Percentiles rank a stretch among this genome's conserved stretches.
Conservation (phyloP, 352 stramenopile genomes). For the Globisporangium uncinulatum region DNA sequence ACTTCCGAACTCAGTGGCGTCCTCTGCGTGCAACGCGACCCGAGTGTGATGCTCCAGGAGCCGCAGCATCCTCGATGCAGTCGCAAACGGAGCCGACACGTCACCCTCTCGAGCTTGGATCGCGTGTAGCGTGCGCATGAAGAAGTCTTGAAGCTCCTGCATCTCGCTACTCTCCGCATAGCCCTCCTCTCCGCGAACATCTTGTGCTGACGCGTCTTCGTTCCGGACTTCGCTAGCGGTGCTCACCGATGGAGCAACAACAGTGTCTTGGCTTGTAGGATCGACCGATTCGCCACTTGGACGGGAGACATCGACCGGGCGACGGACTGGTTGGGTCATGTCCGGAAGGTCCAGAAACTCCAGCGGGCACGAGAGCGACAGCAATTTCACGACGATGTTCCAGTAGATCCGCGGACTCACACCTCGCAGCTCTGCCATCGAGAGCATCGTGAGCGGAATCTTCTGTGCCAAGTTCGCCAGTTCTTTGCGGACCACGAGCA, state of each 20-base stretch:
- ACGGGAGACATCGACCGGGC: not conserved
- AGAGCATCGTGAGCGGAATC: conserved; percentile 30
- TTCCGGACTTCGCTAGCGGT: not conserved
- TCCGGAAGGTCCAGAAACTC: conserved; percentile 41
- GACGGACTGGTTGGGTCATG: conserved; percentile 3
- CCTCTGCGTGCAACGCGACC: not conserved
- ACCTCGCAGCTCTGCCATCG: conserved; percentile 26
- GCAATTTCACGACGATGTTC: conserved; percentile 52
- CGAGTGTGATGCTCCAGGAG: conserved; percentile 3
- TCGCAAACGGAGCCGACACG: not conserved
- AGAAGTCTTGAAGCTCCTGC: not conserved
- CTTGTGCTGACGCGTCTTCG: not conserved
- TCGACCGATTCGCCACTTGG: too few relatives aligned
- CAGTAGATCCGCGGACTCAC: conserved; percentile 46
- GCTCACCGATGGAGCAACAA: not conserved
- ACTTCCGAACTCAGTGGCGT: not conserved
- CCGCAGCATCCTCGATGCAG: conserved; percentile 1
- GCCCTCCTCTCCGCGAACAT: not conserved
- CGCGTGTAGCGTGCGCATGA: not conserved
- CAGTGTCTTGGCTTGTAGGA: too few relatives aligned
- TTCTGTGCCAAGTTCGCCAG: conserved; percentile 31
- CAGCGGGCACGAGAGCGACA: conserved; percentile 32
- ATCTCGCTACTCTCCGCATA: not conserved
- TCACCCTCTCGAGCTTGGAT: not conserved
- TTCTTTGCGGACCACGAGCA: conserved; percentile 39